Percentiles rank a stretch among this genome's conserved stretches.
These are phyloP conservation scores for Paraphoma sp. DNA, from an alignment of 2,329 filamentous ascomycete species.

Conservation along the genomic window DNA sequence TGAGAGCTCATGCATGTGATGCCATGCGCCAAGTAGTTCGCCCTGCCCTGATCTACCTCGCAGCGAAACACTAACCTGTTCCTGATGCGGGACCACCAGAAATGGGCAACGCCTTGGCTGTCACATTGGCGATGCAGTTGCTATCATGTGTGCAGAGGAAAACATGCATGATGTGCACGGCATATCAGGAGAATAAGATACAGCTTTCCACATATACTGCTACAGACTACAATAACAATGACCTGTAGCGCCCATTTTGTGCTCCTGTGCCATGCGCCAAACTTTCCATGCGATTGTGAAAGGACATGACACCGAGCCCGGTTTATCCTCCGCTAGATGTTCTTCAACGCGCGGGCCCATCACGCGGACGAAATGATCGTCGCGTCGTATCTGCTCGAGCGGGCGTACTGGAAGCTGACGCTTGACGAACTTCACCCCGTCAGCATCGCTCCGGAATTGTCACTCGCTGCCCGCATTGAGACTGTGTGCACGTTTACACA, in stretches of 20 bases:
- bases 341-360: not conserved
- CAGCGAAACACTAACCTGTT: not conserved
- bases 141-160: too few relatives aligned
- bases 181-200: not conserved
- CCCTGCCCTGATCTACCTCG: not conserved
- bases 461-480: slow-evolving; percentile 12
- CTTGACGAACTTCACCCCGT: slow-evolving; percentile 12
- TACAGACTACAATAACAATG: slow-evolving; percentile 5
- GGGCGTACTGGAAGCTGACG: slow-evolving; percentile 11
- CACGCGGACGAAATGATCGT: slow-evolving; percentile 1
- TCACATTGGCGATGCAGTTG: not conserved
- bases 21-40: not conserved
- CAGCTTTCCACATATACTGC: not conserved
- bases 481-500: slow-evolving; percentile 34
- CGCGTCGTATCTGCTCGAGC: slow-evolving; percentile 6
- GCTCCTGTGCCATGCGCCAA: not conserved
- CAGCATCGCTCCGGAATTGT: slow-evolving; percentile 17
- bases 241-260: not conserved
- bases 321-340: not conserved
- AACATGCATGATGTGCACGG: too few relatives aligned
- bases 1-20: not conserved
- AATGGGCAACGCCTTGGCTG: not conserved
- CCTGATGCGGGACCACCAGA: not conserved
- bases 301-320: not conserved
- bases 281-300: too few relatives aligned